Conservation (phyloP, 768 basidiomycete genomes). For the Podaxis sp. region DNA sequence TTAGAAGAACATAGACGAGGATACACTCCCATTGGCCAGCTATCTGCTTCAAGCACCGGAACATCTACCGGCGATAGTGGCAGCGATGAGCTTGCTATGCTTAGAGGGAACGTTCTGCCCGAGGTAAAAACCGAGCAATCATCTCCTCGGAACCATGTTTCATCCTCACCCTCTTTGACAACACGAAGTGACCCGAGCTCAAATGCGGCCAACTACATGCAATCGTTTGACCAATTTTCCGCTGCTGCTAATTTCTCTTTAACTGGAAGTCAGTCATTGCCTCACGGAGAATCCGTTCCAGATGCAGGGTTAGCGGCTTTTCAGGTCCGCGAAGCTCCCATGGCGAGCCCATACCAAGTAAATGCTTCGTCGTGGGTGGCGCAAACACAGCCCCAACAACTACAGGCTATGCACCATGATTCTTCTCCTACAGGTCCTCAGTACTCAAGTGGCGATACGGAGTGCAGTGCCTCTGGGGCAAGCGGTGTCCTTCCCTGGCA, state of each 20-base stretch:
- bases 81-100: background rate
- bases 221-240: background rate
- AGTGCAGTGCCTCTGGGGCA: background rate
- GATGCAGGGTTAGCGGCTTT: background rate
- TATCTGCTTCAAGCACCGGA: background rate
- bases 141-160: background rate
- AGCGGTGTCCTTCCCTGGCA: background rate
- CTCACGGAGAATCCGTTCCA: background rate
- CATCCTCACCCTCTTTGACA: background rate
- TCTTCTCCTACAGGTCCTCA: background rate
- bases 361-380: background rate
- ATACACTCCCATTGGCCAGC: constrained; percentile 31
- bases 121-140: background rate
- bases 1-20: constrained; percentile 56
- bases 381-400: background rate
- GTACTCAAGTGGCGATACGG: background rate
- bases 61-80: background rate
- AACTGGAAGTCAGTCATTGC: background rate
- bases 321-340: background rate
- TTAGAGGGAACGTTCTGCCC: background rate
- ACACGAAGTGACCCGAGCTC: background rate
- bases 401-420: background rate
- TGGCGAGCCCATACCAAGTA: background rate
- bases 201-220: background rate
- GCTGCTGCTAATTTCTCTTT: background rate